phyloP scores from a whole-genome alignment of 2,329 filamentous ascomycete genomes.

The Pochonia chlamydosporia region DNA sequence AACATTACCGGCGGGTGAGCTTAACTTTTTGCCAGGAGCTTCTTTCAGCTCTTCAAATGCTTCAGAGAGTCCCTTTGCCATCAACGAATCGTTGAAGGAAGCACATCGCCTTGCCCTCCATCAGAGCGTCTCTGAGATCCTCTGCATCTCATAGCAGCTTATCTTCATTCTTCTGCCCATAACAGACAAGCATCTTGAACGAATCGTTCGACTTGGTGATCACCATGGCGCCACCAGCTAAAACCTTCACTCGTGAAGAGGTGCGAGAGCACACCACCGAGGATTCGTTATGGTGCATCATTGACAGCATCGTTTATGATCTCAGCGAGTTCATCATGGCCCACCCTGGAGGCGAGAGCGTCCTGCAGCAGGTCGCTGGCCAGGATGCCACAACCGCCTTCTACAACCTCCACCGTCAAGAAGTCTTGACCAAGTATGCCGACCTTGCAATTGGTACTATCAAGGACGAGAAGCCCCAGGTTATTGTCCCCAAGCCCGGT shows the following conservation, averaged over 20 bases:
- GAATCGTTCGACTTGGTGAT: not conserved
- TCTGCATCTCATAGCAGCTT: not conserved
- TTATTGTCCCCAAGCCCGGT: conserved; percentile 63
- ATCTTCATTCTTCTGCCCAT: not conserved
- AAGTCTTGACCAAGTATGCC: conserved; percentile 77
- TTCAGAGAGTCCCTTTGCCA: not conserved
- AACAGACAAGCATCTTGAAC: not conserved
- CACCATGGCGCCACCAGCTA: conserved; percentile 31
- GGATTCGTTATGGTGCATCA: conserved; percentile 75
- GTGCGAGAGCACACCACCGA: conserved; percentile 72
- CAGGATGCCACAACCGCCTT: conserved; percentile 77
- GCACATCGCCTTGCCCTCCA: not conserved
- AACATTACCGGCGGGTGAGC: not conserved
- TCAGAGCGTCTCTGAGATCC: not conserved
- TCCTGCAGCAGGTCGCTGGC: conserved; percentile 75
- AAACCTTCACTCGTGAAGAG: conserved; percentile 55
- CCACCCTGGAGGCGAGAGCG: conserved; percentile 76
- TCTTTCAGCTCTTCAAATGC: not conserved
- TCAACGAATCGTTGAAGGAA: not conserved
- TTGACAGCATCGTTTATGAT: conserved; percentile 85
- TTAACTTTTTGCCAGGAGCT: not conserved
- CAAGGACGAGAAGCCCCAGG: conserved; percentile 66
- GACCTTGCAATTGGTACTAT: conserved; percentile 71
- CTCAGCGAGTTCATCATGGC: conserved; percentile 79
- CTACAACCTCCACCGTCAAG: conserved; percentile 88